Conservation (phyloP, 208 protist species). For the Trypanosoma grayi region DNA sequence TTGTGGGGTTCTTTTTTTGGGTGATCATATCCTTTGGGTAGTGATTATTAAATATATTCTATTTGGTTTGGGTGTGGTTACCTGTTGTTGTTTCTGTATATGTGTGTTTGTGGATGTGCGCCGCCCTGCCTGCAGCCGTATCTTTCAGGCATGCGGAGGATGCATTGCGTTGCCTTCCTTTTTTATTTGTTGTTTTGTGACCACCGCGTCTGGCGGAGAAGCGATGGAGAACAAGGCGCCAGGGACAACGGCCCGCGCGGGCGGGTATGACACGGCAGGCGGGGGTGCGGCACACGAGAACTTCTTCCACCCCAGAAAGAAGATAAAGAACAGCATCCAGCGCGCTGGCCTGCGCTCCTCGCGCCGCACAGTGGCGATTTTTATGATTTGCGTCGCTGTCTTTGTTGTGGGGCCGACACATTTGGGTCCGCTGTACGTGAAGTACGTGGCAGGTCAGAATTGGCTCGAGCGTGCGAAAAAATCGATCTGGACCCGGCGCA, state of each 20-base stretch:
- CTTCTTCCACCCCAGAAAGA: constrained; percentile 68
- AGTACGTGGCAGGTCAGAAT: constrained; percentile 67
- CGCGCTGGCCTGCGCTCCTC: constrained; percentile 65
- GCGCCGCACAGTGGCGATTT: constrained; percentile 46
- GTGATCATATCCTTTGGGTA: background rate
- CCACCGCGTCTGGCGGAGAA: background rate
- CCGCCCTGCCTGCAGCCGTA: no score
- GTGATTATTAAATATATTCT: no score
- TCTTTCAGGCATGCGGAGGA: no score
- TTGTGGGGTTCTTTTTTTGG: constrained; percentile 1
- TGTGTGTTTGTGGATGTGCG: no score
- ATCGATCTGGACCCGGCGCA: constrained; percentile 80
- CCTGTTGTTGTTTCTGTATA: background rate
- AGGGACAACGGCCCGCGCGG: constrained; percentile 53
- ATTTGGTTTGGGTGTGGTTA: no score
- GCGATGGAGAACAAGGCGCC: constrained; percentile 83
- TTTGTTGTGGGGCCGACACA: constrained; percentile 62
- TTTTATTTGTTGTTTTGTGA: constrained; percentile 21
- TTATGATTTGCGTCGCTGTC: constrained; percentile 38
- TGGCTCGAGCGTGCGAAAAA: constrained; percentile 73
- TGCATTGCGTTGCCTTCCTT: background rate
- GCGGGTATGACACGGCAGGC: constrained; percentile 51
- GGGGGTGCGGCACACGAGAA: constrained; percentile 58
- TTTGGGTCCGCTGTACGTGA: constrained; percentile 66
- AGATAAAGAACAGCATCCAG: constrained; percentile 65